phyloP scores from a whole-genome alignment of 2,329 filamentous ascomycete species.

The Fusarium sp. region DNA sequence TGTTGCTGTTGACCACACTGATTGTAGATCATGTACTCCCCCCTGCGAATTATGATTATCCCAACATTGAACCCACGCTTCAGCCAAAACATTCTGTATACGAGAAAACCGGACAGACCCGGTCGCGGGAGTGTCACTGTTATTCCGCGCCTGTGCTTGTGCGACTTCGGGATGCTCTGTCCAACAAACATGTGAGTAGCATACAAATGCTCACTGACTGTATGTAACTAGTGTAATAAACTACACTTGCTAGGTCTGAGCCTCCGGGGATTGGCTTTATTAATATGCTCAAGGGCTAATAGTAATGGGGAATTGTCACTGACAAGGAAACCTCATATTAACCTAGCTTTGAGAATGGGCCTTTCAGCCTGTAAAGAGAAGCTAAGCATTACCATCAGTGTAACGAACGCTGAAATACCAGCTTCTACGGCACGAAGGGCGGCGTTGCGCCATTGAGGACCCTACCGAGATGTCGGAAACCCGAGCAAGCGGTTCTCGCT shows the following conservation, averaged over 20 bases:
- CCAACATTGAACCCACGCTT: neutral
- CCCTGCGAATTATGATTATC: neutral
- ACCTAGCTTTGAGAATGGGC: neutral
- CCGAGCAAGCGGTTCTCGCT: conserved; percentile 19
- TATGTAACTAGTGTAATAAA: neutral
- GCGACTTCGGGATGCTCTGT: neutral
- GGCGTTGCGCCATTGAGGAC: conserved; percentile 21
- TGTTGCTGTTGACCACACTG: neutral
- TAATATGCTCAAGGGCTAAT: neutral
- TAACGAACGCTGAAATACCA: neutral
- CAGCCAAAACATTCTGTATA: neutral
- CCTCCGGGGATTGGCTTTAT: neutral
- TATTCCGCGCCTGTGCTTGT: neutral
- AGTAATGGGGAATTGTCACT: neutral
- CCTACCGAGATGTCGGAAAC: conserved; percentile 9
- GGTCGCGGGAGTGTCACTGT: neutral
- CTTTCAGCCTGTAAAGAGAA: neutral
- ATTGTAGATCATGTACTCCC: conserved; percentile 7
- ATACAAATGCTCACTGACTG: neutral
- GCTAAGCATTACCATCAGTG: neutral
- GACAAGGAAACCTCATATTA: neutral
- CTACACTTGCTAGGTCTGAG: neutral
- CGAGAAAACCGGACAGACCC: neutral
- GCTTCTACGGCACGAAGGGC: neutral
- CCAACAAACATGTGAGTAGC: neutral